These are phyloP conservation scores for Ascochyta lentis DNA, from an alignment of 2,329 filamentous ascomycete genomes.

Conservation along the genomic window DNA sequence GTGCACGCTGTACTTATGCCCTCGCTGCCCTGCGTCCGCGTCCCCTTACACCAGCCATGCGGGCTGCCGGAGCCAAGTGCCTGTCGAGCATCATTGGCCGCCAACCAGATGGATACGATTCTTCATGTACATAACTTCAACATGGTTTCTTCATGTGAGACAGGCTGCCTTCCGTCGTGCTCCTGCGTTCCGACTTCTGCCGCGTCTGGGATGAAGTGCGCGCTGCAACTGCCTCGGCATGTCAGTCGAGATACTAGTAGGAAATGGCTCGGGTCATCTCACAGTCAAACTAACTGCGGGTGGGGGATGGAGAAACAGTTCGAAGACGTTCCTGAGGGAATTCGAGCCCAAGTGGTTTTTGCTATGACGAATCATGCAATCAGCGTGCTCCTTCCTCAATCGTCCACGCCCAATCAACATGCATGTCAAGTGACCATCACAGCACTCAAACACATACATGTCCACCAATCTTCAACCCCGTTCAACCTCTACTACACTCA, in stretches of 20 bases:
- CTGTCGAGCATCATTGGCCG: slow-evolving; percentile 18
- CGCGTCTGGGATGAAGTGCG: slow-evolving; percentile 6
- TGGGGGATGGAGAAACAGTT: background rate
- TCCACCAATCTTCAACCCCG: background rate
- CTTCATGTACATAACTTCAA: slow-evolving; percentile 1
- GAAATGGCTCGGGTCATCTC: slow-evolving; percentile 3
- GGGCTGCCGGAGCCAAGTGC: slow-evolving; percentile 16
- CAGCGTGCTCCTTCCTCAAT: background rate
- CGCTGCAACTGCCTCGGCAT: slow-evolving; percentile 19
- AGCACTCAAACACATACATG: no score
- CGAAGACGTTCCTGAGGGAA: no score
- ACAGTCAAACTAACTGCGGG: background rate
- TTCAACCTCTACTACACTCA: background rate
- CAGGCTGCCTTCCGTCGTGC: background rate
- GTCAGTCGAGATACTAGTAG: slow-evolving; percentile 8
- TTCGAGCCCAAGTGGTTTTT: background rate
- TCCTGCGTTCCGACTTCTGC: slow-evolving; percentile 20
- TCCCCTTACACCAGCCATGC: slow-evolving; percentile 17
- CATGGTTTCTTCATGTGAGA: slow-evolving; percentile 13
- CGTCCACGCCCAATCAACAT: background rate
- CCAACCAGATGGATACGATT: background rate
- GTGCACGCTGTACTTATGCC: slow-evolving; percentile 14
- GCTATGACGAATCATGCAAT: background rate
- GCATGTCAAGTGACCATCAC: no score
- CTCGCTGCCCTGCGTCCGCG: slow-evolving; percentile 7